Conservation (phyloP, 345 rosid species). For the Toxicodendron radicans region DNA sequence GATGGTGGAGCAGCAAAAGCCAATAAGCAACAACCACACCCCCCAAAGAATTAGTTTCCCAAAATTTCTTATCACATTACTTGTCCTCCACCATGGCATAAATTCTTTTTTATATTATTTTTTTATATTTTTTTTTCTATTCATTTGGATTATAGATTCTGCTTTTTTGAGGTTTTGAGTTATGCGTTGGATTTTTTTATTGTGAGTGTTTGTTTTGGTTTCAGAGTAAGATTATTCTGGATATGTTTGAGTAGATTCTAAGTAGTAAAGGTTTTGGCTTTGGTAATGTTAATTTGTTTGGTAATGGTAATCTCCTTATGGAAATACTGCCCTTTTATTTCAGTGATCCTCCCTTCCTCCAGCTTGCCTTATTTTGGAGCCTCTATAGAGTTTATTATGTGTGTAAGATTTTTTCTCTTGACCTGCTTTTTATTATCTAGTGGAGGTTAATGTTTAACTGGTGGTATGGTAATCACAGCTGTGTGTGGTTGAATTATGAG, state of each 20-base stretch:
- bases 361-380: no score
- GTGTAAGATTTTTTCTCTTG: no score
- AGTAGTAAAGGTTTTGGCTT: constrained; percentile 12
- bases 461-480: no score
- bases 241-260: constrained; percentile 35
- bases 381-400: no score
- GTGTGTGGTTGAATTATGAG: no score
- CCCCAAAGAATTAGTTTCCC: constrained; percentile 86
- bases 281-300: constrained; percentile 24
- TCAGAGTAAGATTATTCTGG: constrained; percentile 27
- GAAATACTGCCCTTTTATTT: no score
- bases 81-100: constrained; percentile 98
- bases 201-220: constrained; percentile 14
- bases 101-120: no score
- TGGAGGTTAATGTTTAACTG: no score
- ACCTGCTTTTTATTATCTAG: no score
- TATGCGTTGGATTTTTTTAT: background rate
- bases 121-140: background rate
- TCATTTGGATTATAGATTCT: constrained; percentile 10
- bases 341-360: no score
- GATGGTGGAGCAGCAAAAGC: constrained; percentile 55
- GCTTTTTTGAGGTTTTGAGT: constrained; percentile 14
- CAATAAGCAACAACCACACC: constrained; percentile 87
- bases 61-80: constrained; percentile 72
- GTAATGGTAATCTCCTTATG: no score